Base-by-base conservation (phyloP, 2,329 filamentous ascomycete genomes). In the Setomelanomma holmii region DNA sequence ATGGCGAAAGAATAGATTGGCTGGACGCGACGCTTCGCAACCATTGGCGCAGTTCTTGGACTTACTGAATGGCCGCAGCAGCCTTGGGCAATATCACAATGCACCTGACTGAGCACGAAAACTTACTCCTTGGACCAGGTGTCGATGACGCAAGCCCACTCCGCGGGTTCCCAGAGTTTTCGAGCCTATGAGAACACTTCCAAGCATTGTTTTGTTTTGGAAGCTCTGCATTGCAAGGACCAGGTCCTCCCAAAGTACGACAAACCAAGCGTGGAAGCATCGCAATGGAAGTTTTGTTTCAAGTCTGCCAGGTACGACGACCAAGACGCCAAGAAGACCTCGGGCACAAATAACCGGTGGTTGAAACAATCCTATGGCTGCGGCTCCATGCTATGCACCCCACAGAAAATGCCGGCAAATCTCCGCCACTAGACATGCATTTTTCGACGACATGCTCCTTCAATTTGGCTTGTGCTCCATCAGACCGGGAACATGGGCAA, bases 321-420 rank as follows among this genome's bases (percentile, higher is more conserved):
- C 14, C 4, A 34, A 22, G 20, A 36, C 21, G 19, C 41, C 34
- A 4, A 7, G 24, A 14, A 33, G 33, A 6, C 19, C 39, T 60
- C 51, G 44, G 53, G 49, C 27, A 49, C 41, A 38, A 63, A 67
- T 68, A 70, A 38, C 66, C 66, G 67, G 67, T 65, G 67, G 67
- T 45, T 55, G 30, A 16, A 51, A 30, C 41, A 47, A 45, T 43
- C 27, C 45, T 47, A 45, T 46, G 45, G 39, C 49, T 45, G 48
- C 52, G 52, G 40, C 44, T 52, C 42, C 40, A 54, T 44, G 45
- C 33, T 34, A 55, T 66, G 64, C 49, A 69, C 62, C 64, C 67
- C 66, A 60, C 61, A 64, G 54, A 58, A n/a, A 57, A 40, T 60
- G 53, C 54, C 63, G 57, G 63, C 57, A 64, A 57, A 59, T 60